Conservation (phyloP, 2,329 filamentous ascomycete genomes). For the Nothopassalora personata region DNA sequence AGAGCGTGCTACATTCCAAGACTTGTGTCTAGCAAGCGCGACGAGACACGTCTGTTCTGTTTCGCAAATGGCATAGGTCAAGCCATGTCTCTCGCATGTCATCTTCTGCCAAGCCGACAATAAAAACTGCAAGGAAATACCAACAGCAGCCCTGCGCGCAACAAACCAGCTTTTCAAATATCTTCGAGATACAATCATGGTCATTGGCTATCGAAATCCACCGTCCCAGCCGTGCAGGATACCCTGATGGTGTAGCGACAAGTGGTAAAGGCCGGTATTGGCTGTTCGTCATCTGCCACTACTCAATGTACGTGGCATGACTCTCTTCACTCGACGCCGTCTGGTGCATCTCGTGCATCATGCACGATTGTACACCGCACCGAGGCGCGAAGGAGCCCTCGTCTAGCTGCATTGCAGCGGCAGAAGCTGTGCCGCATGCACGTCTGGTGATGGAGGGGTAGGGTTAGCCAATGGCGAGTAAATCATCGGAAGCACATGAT, state of each 20-base stretch:
- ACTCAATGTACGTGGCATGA: constrained; percentile 6
- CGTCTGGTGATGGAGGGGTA: constrained; percentile 1
- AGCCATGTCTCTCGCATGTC: too few species aligned
- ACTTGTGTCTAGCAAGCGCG: too few species aligned
- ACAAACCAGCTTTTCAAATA: too few species aligned
- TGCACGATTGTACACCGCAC: not conserved
- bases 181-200: not conserved
- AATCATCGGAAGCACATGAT: not conserved
- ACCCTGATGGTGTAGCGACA: not conserved
- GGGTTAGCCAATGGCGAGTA: not conserved
- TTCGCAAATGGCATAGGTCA: too few species aligned
- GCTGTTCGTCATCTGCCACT: not conserved
- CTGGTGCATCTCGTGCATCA: not conserved
- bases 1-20: too few species aligned
- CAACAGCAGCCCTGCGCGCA: too few species aligned
- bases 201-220: not conserved
- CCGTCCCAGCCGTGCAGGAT: not conserved
- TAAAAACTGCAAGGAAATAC: too few species aligned
- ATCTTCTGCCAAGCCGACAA: too few species aligned
- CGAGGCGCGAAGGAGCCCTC: not conserved
- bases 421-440: not conserved
- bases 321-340: constrained; percentile 1
- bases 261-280: not conserved
- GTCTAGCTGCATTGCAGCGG: constrained; percentile 5
- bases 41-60: too few species aligned